Evolutionary conservation across 2,329 filamentous ascomycete species (phyloP).

Genomic region (Fusarium brevicatenulatum): DNA sequence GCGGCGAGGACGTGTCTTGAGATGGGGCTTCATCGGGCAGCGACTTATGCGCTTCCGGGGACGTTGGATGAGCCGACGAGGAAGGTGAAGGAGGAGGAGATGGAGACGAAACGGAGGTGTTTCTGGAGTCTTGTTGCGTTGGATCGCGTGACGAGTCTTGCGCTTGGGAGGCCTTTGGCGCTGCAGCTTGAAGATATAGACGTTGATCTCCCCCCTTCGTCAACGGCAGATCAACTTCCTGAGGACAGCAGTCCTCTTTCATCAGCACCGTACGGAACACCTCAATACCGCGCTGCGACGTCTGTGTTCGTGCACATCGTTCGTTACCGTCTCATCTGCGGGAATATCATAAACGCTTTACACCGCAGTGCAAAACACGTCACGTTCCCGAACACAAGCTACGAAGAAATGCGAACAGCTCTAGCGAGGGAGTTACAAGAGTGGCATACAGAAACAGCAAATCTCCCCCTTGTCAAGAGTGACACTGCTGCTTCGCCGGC

Average conservation of each 20-base stretch:
- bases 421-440: constrained; percentile 46
- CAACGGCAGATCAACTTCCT: constrained; percentile 29
- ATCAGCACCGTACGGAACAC: constrained; percentile 35
- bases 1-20: constrained; percentile 54
- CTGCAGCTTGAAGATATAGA: constrained; percentile 56
- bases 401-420: constrained; percentile 26
- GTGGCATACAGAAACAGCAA: constrained; percentile 46
- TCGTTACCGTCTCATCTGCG: constrained; percentile 53
- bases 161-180: constrained; percentile 53
- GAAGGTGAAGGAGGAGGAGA: constrained; percentile 34
- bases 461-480: constrained; percentile 43
- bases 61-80: background rate
- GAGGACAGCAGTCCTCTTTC: constrained; percentile 26
- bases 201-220: constrained; percentile 46
- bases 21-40: constrained; percentile 53
- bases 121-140: constrained; percentile 57
- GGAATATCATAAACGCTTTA: constrained; percentile 50
- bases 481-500: constrained; percentile 26
- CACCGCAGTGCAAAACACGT: constrained; percentile 45
- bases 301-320: constrained; percentile 53
- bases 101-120: constrained; percentile 51
- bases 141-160: constrained; percentile 51
- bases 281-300: constrained; percentile 41
- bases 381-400: constrained; percentile 2
- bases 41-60: constrained; percentile 44